Percentiles rank a stretch among this genome's conserved stretches.
Conservation (phyloP, 345 rosid species). For the Carallia pectinifolia region DNA sequence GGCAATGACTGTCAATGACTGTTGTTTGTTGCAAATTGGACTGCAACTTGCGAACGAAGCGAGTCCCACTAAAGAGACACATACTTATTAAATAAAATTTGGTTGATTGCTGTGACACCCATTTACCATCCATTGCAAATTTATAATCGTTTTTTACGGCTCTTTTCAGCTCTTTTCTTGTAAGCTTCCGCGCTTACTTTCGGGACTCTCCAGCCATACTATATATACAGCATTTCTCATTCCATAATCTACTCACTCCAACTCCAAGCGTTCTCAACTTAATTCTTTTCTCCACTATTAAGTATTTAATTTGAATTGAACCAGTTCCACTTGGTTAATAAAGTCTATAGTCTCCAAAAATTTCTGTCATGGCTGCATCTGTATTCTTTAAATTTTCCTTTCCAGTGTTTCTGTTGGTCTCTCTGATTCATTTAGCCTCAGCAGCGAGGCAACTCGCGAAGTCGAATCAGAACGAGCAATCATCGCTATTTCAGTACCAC, state of each 20-base stretch:
- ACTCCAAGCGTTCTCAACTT: background rate
- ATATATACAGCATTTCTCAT: background rate
- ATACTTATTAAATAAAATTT: too few species aligned
- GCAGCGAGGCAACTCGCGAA: background rate
- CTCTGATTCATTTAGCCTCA: background rate
- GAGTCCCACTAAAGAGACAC: too few species aligned
- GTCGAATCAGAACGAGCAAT: background rate
- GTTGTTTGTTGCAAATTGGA: background rate
- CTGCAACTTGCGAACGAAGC: background rate
- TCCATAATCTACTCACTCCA: background rate
- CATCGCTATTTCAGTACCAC: slow-evolving; percentile 10
- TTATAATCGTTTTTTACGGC: background rate
- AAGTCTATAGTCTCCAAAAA: background rate
- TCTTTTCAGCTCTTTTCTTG: background rate
- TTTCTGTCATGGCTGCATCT: slow-evolving; percentile 7
- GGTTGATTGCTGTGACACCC: background rate
- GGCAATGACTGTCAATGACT: background rate
- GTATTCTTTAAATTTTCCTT: background rate
- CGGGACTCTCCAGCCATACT: background rate
- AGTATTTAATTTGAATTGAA: background rate
- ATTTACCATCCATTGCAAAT: background rate
- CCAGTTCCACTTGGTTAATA: too few species aligned
- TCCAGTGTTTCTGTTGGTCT: background rate
- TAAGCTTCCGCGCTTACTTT: background rate
- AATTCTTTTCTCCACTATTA: background rate